Percentiles rank a stretch among this genome's conserved stretches.
These are phyloP conservation scores for Zygosaccharomyces rouxii DNA, from an alignment of 805 yeast species.

Conservation along the genomic window DNA sequence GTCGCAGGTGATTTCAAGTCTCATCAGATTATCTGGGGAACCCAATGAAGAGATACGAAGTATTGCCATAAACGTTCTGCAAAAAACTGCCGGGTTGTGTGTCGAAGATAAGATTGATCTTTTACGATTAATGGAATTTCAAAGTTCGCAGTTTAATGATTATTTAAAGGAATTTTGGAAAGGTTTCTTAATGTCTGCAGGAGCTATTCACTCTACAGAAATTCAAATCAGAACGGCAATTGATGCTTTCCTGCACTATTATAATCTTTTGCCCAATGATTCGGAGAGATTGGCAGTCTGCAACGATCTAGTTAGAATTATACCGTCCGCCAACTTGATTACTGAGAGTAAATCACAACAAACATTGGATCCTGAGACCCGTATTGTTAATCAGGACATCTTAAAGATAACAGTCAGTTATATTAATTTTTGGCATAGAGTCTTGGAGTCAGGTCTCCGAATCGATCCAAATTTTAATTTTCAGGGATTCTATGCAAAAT, in stretches of 20 bases:
- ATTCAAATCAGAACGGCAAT: slow-evolving; percentile 42
- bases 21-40: slow-evolving; percentile 61
- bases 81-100: slow-evolving; percentile 4
- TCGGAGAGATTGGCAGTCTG: slow-evolving; percentile 12
- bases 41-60: slow-evolving; percentile 52
- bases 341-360: slow-evolving; percentile 5
- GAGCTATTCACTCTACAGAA: slow-evolving; percentile 52
- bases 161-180: slow-evolving; percentile 44
- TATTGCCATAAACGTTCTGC: slow-evolving; percentile 19
- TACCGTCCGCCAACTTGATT: slow-evolving; percentile 20
- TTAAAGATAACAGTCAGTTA: slow-evolving; percentile 16
- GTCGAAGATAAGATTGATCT: slow-evolving; percentile 23
- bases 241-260: slow-evolving; percentile 35
- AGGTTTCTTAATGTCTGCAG: slow-evolving; percentile 52
- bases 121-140: slow-evolving; percentile 21
- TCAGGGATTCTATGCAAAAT: slow-evolving; percentile 25
- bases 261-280: slow-evolving; percentile 16
- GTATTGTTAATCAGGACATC: slow-evolving; percentile 14
- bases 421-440: slow-evolving; percentile 25
- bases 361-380: slow-evolving; percentile 5
- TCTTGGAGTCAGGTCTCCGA: slow-evolving; percentile 22
- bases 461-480: slow-evolving; percentile 18
- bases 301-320: slow-evolving; percentile 20
- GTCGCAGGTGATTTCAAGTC: slow-evolving; percentile 29
- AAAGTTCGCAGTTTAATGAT: slow-evolving; percentile 10